Base-by-base conservation (phyloP, 495 filamentous ascomycete genomes). In the Talaromyces liani region DNA sequence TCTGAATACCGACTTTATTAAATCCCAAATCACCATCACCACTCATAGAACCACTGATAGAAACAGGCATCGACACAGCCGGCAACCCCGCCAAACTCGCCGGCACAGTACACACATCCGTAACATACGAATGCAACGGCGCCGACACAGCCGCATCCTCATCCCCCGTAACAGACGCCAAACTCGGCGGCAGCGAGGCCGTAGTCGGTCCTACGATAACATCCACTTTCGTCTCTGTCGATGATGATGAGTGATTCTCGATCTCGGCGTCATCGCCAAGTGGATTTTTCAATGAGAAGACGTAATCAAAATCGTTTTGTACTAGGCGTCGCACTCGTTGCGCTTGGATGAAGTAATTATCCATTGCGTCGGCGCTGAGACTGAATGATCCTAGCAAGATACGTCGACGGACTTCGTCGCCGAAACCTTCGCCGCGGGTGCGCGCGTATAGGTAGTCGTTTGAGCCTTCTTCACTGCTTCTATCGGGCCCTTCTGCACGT, bases 281-380 rank as follows among this genome's bases (percentile, higher is more conserved):
- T 6, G 87, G 87, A 71, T 97, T 90, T 4, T 75, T 73, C 31
- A 86, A 69, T 12, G 71, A 67, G 69, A 99, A 98, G 3, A 89
- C 85, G 10, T 83, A 69, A 69, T 97, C 84, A 68, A 99, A 98
- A 67, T 98, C 95, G 22, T 77, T 73, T 71, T 90, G 85, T 5
- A 99, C 91, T 12, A 97, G 78, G 56, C 91, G 83, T 3, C 94
- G 88, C 54, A 97, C 84, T 62, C 86, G 86, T 72, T 99, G 94
- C 59, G 94, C 94, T 72, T 97, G 86, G 59, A 96, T 85, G 72
- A 99, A 99, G 72, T 98, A 97, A 70, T 98, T 98, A 68, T 96
- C 89, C 64, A 95, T 95, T 10, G 92, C 91, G 65, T 88, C 85
- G 1, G 94, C 91, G 75, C 91, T 96, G 58, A 99, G 79, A 39